A percentile compares a stretch with the other conserved stretches of the same genome.
These are phyloP conservation scores for Penicillium salamii DNA, from an alignment of 495 filamentous ascomycete species.

Conservation along the genomic window DNA sequence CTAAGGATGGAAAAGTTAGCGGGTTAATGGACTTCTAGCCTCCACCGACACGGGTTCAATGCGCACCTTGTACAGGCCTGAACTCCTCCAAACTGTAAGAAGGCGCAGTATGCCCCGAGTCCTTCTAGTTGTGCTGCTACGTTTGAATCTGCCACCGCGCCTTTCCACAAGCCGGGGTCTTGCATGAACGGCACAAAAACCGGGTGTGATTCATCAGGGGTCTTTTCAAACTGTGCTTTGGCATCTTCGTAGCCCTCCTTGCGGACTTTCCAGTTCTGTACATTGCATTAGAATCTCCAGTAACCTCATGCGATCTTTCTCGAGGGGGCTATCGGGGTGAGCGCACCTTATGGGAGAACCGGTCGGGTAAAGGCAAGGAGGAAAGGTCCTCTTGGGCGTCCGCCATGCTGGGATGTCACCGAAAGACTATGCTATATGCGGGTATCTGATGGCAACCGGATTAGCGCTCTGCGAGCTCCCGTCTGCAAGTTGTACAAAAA, in stretches of 20 bases:
- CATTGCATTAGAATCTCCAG: conserved; percentile 19
- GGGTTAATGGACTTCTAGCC: background rate
- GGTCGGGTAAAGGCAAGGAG: conserved; percentile 73
- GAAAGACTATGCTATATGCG: background rate
- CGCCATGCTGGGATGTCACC: conserved; percentile 35
- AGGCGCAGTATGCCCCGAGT: conserved; percentile 79
- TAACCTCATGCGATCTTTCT: background rate
- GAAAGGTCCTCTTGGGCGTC: conserved; percentile 78
- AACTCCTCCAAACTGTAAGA: conserved; percentile 80
- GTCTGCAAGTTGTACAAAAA: background rate
- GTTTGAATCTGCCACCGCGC: conserved; percentile 90
- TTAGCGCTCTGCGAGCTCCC: conserved; percentile 3
- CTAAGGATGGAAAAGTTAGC: conserved; percentile 35
- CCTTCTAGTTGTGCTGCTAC: conserved; percentile 96
- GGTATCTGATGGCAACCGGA: background rate
- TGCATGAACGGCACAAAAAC: conserved; percentile 82
- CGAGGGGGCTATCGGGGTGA: background rate
- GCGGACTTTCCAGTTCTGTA: conserved; percentile 91
- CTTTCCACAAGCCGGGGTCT: conserved; percentile 86
- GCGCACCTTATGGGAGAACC: conserved; percentile 83
- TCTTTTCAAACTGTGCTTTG: conserved; percentile 77
- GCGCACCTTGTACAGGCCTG: conserved; percentile 71
- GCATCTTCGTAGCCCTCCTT: conserved; percentile 95
- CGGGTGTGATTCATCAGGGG: conserved; percentile 83
- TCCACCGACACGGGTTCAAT: background rate